Evolutionary conservation across 2,329 filamentous ascomycete species (phyloP).

Genomic region (Phialophora tarda): DNA sequence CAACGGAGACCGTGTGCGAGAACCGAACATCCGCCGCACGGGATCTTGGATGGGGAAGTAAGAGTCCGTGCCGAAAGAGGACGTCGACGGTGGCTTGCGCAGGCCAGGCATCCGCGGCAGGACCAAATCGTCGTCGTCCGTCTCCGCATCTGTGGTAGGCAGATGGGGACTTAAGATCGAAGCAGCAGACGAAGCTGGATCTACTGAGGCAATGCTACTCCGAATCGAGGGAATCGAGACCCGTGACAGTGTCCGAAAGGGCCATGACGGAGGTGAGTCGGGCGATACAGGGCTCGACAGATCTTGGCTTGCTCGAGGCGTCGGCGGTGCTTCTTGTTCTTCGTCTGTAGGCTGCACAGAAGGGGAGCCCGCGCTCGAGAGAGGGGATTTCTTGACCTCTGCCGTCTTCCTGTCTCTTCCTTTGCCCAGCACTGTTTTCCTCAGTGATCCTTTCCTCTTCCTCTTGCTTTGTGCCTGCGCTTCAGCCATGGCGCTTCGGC

Average conservation of each 20-base stretch:
- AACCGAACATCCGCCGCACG: conserved; percentile 40
- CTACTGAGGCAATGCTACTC: conserved; percentile 44
- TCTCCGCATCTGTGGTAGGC: conserved; percentile 72
- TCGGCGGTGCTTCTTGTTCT: conserved; percentile 30
- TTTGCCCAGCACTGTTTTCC: conserved; percentile 82
- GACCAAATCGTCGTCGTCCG: conserved; percentile 77
- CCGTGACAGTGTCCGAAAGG: conserved; percentile 36
- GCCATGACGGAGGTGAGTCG: conserved; percentile 39
- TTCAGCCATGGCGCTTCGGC: conserved; percentile 54
- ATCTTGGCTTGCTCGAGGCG: conserved; percentile 35
- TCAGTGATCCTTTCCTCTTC: conserved; percentile 79
- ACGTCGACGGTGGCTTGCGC: conserved; percentile 41
- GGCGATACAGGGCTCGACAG: conserved; percentile 31
- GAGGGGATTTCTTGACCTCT: conserved; percentile 57
- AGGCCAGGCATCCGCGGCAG: conserved; percentile 58
- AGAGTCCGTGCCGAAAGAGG: conserved; percentile 61
- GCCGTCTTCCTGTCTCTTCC: conserved; percentile 65
- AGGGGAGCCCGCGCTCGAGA: conserved; percentile 39
- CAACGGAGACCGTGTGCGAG: conserved; percentile 48
- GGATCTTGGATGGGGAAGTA: conserved; percentile 61
- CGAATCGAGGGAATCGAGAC: conserved; percentile 41
- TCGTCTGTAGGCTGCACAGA: conserved; percentile 27
- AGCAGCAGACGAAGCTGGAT: conserved; percentile 44
- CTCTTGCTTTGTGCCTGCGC: conserved; percentile 58
- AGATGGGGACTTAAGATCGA: conserved; percentile 60